Base-by-base conservation (phyloP, 2,329 filamentous ascomycete species). In the Neurospora sp. region DNA sequence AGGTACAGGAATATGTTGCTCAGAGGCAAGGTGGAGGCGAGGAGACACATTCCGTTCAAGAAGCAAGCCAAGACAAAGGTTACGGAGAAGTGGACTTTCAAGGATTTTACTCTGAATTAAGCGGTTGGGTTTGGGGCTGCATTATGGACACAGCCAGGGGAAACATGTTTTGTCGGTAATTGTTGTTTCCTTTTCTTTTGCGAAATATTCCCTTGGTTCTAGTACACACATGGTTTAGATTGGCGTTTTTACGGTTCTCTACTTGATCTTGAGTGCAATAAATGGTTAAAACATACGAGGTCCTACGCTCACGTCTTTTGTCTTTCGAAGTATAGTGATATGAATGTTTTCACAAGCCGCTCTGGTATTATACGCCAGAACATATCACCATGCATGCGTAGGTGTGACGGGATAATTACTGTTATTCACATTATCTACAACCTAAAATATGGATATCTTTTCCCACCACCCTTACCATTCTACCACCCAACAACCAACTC, bases 61-160 rank as follows among this genome's bases (percentile, higher is more conserved):
- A 97, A 92, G 86, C 92, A 96, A 84, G 87, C 88, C 73, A 94
- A 90, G 85, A 89, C 84, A 75, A 93, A 92, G 80, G 81, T 89
- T 68, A 97, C 93, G 7, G 96, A 98, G 87, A 99, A 98, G 82
- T 99, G 96, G 96, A 89, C 90, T 66, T 92, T 97, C 84, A 99
- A 99, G 85, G 96, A 99, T 79, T 99, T 97, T 81, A 86, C 2
- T 42, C 39, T 42, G 39, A 4, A 4, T 17, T 42, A 17, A 17
- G 39, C 39, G 39, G 15, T 15, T n/a, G 7, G 40, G 40, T 3
- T 42, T 17, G 40, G 40, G 39, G 15, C 15, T 40, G 38, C 38
- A 11, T 17, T 40, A 40, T 3, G 40, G 40, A 42, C 40, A n/a
- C 15, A 42, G 15, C 28, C 28, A 28, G 33, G 33, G 33, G 1